A percentile compares a stretch with the other conserved stretches of the same genome.
These are phyloP conservation scores for Phylloporus sp. DNA, from an alignment of 768 basidiomycete genomes.

Conservation along the genomic window DNA sequence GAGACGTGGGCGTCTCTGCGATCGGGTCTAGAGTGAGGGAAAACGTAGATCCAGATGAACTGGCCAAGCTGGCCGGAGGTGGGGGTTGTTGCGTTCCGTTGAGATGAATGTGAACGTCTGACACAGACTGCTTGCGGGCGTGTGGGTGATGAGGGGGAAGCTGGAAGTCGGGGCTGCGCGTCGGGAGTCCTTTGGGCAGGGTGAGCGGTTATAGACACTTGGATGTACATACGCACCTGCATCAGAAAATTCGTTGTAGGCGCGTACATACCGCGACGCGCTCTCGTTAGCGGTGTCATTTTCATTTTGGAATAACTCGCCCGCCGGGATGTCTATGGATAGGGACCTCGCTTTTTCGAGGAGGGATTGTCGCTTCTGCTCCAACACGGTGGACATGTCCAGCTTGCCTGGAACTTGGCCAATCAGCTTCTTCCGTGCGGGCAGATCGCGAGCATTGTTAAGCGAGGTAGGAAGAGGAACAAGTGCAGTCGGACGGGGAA, in stretches of 20 bases:
- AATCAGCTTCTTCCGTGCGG: conserved; percentile 50
- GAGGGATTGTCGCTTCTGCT: conserved; percentile 51
- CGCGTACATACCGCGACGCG: conserved; percentile 27
- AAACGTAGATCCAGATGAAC: conserved; percentile 46
- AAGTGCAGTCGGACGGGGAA: conserved; percentile 39
- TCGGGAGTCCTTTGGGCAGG: conserved; percentile 5
- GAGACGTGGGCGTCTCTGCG: conserved; percentile 39
- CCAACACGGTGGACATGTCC: conserved; percentile 46
- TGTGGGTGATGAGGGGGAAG: conserved; percentile 67
- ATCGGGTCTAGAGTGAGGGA: conserved; percentile 48
- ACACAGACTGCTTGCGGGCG: conserved; percentile 68
- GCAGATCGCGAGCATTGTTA: conserved; percentile 30
- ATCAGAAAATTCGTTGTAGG: conserved; percentile 28
- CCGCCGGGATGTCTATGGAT: conserved; percentile 58
- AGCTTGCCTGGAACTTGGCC: conserved; percentile 40
- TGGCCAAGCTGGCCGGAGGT: conserved; percentile 21
- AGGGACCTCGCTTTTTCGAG: conserved; percentile 53
- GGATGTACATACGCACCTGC: conserved; percentile 10
- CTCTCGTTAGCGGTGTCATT: conserved; percentile 1
- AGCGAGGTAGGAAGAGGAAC: conserved; percentile 18
- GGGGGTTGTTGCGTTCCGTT: conserved; percentile 27
- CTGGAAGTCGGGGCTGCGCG: conserved; percentile 49
- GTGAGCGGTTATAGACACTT: conserved; percentile 6
- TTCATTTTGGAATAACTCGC: conserved; percentile 38
- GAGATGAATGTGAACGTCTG: conserved; percentile 45